Base-by-base conservation (phyloP, 2,329 filamentous ascomycete species). In the Boeremia exigua region DNA sequence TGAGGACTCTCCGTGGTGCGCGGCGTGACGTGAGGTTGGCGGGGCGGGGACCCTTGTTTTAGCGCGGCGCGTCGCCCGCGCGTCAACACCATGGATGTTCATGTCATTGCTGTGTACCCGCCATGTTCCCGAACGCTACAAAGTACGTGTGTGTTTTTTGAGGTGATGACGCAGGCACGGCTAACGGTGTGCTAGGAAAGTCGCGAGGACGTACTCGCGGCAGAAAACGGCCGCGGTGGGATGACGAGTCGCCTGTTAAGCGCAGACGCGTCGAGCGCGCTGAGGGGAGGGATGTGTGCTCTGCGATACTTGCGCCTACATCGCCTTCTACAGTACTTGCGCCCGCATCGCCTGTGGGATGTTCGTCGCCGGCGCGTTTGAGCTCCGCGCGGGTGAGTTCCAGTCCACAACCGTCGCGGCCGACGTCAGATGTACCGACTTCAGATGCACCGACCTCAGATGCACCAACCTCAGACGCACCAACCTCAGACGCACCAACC, bases 141-240 rank as follows among this genome's bases (percentile, higher is more conserved):
- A 73, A 65, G 72, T 74, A 47, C n/a, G 67, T 62, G 8, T 30
- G 10, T 5, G 19, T 3, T n/a, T n/a, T n/a, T n/a, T n/a, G n/a
- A n/a, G n/a, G n/a, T n/a, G n/a, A n/a, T n/a, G n/a, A n/a, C n/a
- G n/a, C n/a, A n/a, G n/a, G 4, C 27, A 17, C 10, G 48, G 42
- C 61, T 73, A 63, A 74, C 23, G 17, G 5, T 25, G 0, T 2
- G 4, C 0, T 38, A 75, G 73, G 38, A 75, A 72, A 51, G 49
- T 64, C 14, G 58, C 71, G 25, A 66, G 62, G 45, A 77, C 74
- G 6, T 77, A 77, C 60, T 71, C 74, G 54, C 74, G 74, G 60
- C 67, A 70, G 43, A 63, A 73, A 70, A 59, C 66, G 60, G 43
- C 56, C 66, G 33, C 48, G 69, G 17, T 60, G 63, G 51, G 66